Evolutionary conservation across 2,329 filamentous ascomycete genomes (phyloP).

Genomic region (Curvularia eragrostidis): DNA sequence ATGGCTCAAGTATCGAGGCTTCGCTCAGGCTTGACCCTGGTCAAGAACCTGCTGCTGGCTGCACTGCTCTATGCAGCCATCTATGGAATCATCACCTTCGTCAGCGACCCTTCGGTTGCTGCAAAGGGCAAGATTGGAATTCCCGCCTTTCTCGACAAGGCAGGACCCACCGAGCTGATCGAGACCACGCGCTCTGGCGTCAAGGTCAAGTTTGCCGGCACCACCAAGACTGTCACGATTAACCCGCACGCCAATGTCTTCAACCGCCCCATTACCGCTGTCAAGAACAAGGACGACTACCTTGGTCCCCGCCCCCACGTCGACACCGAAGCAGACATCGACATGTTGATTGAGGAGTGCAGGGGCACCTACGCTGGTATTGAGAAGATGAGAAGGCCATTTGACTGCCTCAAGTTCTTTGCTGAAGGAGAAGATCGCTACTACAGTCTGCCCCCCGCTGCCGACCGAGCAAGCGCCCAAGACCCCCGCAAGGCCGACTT

Average conservation of each 20-base stretch:
- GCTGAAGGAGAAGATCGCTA: constrained; percentile 58
- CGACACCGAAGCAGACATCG: constrained; percentile 61
- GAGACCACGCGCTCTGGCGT: constrained; percentile 51
- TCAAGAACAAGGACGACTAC: constrained; percentile 60
- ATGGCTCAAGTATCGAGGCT: constrained; percentile 48
- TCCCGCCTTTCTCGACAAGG: constrained; percentile 51
- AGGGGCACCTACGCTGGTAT: constrained; percentile 60
- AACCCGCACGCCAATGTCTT: constrained; percentile 62
- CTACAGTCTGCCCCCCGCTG: constrained; percentile 54
- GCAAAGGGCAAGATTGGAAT: constrained; percentile 53
- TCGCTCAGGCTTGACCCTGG: constrained; percentile 45
- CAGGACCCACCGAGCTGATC: constrained; percentile 50
- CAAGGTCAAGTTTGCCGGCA: constrained; percentile 53
- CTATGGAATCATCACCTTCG: constrained; percentile 52
- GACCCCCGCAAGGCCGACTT: constrained; percentile 54
- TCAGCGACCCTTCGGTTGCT: constrained; percentile 50
- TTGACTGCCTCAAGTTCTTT: constrained; percentile 61
- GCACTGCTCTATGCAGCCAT: constrained; percentile 52
- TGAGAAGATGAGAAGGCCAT: constrained; percentile 63
- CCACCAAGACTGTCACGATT: constrained; percentile 54
- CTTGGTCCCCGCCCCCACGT: constrained; percentile 59
- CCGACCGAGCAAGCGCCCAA: constrained; percentile 51
- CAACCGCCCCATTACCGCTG: constrained; percentile 60
- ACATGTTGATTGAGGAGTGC: constrained; percentile 61
- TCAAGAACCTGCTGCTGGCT: constrained; percentile 55